Base-by-base conservation (phyloP, 768 basidiomycete species). In the Infundibulicybe gibba region DNA sequence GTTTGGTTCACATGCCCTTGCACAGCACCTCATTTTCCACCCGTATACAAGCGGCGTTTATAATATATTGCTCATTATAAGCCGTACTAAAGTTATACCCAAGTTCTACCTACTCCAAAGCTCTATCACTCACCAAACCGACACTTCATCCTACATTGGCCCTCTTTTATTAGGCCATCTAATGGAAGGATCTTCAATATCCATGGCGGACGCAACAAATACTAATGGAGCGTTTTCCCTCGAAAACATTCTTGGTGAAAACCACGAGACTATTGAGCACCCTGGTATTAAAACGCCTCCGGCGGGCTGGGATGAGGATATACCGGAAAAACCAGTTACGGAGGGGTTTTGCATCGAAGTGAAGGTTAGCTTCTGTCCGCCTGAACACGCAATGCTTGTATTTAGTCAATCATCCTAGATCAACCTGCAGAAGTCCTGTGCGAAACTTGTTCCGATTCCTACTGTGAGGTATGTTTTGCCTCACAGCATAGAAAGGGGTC, bases 381-480 rank as follows among this genome's bases (percentile, higher is more conserved):
- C n/a, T 25, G 25, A 25, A 25, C 25, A 25, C 25, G 25, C 25
- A 25, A 25, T 25, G 3, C 25, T 25, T 25, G 25, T 25, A 8
- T 8, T 25, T 25, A 25, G 25, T 25, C 25, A 25, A 25, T 4
- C 8, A 25, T 20, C 47, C 17, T 50, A 93, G 90, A 93, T 69
- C 90, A 93, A 61, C 89, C 90, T 46, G 87, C 88, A 3, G 79
- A 88, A 58, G 56, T 92, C 16, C 63, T 70, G 43, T 93, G 90
- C 58, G 80, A 85, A 57, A 74, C 76, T 10, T 93, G 90, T 60
- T 67, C 58, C 2, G 90, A 92, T 59, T 63, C 72, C 15, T 92
- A 82, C 57, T 92, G 90, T 50, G 85, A 90, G 59, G 90, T 93
- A 17, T 93, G 90, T 71, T 93, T 86, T 61, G 78, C 85, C 9